Base-by-base conservation (phyloP, 495 filamentous ascomycete species). In the Apiosordaria backusii region DNA sequence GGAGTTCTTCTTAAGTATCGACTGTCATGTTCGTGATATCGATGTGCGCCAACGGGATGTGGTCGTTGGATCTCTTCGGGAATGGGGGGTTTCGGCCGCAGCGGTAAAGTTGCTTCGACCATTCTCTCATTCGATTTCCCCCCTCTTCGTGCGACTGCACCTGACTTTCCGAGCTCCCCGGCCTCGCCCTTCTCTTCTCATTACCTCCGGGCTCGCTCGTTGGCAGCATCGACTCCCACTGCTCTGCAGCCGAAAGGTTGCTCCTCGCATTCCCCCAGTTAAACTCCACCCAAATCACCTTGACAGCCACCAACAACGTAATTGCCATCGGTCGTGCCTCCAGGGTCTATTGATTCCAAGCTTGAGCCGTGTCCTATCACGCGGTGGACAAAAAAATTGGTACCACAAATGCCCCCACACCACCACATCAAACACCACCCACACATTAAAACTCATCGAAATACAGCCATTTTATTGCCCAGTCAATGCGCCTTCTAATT, bases 251-350 rank as follows among this genome's bases (percentile, higher is more conserved):
- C 35, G 16, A 13, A 45, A 45, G 35, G 9, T 45, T 45, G 35
- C n/a, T 21, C 52, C 52, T 55, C 18, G 5, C n/a, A n/a, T n/a
- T 4, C 52, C n/a, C n/a, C n/a, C 13, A 23, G 4, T 55, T 55
- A 55, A 55, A 55, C 52, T 55, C n/a, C 10, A 5, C 16, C 22
- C 19, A 65, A 21, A 75, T 82, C 50, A 57, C 68, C 1, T 65
- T 82, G 29, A 71, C 70, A 16, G 52, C 15, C 3, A 16, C 66
- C 2, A 68, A 60, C 3, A 67, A 71, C 1, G 59, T 60, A 3
- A 23, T 83, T 40, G 66, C 65, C 15, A 75, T 83, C 66, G 80
- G 80, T 4, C 75, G 80, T 63, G 71, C 78, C 0, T 80, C 80
- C 6, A 80, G 77, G 57, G 68, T 76, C 3, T 54, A n/a, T n/a